phyloP scores from a whole-genome alignment of 306 rosid genomes.

The Casuarina glauca region DNA sequence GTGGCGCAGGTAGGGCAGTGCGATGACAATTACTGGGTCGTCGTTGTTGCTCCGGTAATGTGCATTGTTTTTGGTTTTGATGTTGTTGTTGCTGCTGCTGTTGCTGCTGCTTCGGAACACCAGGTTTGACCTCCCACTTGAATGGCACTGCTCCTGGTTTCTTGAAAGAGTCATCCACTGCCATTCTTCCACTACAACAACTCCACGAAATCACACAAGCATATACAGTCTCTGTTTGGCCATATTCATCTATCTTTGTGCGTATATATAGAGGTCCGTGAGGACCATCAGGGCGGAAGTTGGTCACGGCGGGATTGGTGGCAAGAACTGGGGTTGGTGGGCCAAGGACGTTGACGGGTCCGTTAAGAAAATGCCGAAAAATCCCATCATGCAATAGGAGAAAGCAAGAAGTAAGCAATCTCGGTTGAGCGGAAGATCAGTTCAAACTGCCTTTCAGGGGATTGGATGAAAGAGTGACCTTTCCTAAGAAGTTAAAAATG shows the following conservation, averaged over 20 bases:
- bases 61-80: too few relatives aligned
- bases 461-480: background rate
- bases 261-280: constrained; percentile 17
- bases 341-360: constrained; percentile 25
- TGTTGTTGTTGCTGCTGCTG: constrained; percentile 5
- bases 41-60: background rate
- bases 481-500: background rate
- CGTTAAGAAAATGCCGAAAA: background rate
- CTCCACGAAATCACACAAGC: background rate
- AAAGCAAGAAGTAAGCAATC: background rate
- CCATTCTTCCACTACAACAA: constrained; percentile 31
- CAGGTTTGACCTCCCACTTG: constrained; percentile 94
- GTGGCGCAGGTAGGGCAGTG: constrained; percentile 9
- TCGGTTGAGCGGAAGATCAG: background rate
- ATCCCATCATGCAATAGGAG: background rate
- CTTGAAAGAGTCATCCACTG: constrained; percentile 52
- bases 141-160: constrained; percentile 83
- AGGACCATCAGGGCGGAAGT: background rate
- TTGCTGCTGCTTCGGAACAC: constrained; percentile 57
- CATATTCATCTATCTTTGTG: too few relatives aligned
- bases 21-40: background rate
- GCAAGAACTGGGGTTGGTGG: constrained; percentile 49
- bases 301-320: constrained; percentile 65
- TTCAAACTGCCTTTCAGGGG: background rate
- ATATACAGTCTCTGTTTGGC: background rate